Conservation (phyloP, 441 rosid species). For the Manihot esculenta region DNA sequence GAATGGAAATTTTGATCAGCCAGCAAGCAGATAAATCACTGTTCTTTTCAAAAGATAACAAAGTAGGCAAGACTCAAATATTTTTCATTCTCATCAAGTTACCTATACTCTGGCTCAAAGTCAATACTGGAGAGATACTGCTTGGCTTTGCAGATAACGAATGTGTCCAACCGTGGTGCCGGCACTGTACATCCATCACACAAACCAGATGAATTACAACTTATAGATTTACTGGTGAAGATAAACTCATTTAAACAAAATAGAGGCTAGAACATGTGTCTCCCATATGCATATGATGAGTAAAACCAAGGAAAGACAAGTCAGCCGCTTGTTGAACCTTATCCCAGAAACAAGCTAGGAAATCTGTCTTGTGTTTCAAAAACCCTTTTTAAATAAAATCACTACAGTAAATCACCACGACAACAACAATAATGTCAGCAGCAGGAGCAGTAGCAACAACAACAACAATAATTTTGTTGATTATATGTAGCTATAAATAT, state of each 20-base stretch:
- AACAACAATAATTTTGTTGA: background rate
- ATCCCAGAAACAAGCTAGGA: too few species aligned
- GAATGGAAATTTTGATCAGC: background rate
- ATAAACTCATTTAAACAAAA: background rate
- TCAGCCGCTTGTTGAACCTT: background rate
- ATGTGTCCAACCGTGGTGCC: conserved; percentile 61
- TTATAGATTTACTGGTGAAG: background rate
- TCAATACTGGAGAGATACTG: conserved; percentile 32
- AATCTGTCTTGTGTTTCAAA: too few species aligned
- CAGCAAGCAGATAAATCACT: too few species aligned
- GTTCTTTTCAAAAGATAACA: conserved; percentile 2
- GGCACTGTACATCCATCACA: conserved; percentile 50
- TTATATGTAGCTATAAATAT: background rate
- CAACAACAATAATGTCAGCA: too few species aligned
- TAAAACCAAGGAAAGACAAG: background rate
- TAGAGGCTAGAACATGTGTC: background rate
- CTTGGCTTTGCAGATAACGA: conserved; percentile 64
- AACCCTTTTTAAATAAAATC: too few species aligned
- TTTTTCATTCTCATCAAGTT: conserved; percentile 10
- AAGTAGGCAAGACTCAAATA: too few species aligned
- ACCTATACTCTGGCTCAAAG: conserved; percentile 40
- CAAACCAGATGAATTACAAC: background rate
- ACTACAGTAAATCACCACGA: too few species aligned
- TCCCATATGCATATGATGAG: background rate
- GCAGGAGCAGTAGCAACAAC: too few species aligned